Conservation (phyloP, 768 basidiomycete genomes). For the Chiua virens region DNA sequence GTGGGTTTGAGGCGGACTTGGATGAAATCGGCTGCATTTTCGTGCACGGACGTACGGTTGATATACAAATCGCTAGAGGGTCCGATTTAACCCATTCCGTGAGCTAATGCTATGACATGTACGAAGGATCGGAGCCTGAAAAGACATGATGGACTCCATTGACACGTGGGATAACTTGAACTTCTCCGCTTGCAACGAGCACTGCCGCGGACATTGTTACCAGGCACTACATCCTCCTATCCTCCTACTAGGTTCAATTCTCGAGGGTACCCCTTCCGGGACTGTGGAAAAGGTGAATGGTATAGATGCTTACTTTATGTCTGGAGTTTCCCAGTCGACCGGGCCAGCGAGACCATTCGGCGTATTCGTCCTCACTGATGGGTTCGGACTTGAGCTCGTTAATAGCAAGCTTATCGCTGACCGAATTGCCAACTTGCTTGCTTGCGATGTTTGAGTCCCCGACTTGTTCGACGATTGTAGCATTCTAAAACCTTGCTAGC, state of each 20-base stretch:
- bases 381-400: conserved; percentile 51
- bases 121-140: too few relatives aligned
- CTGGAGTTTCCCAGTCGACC: conserved; percentile 13
- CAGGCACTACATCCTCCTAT: too few relatives aligned
- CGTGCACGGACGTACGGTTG: too few relatives aligned
- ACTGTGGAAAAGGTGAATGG: conserved; percentile 34
- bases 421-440: conserved; percentile 43
- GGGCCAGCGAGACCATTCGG: conserved; percentile 29
- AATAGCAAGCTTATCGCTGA: conserved; percentile 62
- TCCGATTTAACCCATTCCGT: too few relatives aligned
- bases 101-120: too few relatives aligned
- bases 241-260: conserved; percentile 42
- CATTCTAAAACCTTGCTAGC: neutral
- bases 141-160: too few relatives aligned
- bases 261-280: conserved; percentile 49
- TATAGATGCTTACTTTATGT: conserved; percentile 41
- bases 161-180: too few relatives aligned
- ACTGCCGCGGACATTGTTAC: too few relatives aligned
- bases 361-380: conserved; percentile 55
- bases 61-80: too few relatives aligned
- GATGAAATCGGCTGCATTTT: too few relatives aligned
- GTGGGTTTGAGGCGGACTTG: neutral
- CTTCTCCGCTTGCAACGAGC: too few relatives aligned
- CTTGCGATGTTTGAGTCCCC: conserved; percentile 64
- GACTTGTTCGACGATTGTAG: conserved; percentile 55